Percentiles rank a stretch among this genome's conserved stretches.
phyloP scores from a whole-genome alignment of 192 early-diverging fungal genomes.

The Backusella macrospora region DNA sequence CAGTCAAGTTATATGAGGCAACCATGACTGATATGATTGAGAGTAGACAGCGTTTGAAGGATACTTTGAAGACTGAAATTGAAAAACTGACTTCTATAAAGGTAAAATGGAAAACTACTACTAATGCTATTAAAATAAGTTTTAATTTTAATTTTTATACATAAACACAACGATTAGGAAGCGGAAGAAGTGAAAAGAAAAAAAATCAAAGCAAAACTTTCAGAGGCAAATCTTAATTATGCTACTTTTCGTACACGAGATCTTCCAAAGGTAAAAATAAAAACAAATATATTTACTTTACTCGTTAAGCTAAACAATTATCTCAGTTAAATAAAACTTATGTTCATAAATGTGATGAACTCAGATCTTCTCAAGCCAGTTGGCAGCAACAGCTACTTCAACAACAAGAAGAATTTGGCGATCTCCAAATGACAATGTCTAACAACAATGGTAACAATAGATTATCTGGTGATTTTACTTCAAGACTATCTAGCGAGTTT shows the following conservation, averaged over 20 bases:
- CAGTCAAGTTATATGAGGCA: conserved; percentile 19
- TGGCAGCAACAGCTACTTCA: not conserved
- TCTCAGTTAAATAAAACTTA: conserved; percentile 36
- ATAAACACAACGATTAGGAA: not conserved
- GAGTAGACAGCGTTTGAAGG: conserved; percentile 22
- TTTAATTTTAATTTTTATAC: not conserved
- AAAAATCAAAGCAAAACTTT: conserved; percentile 17
- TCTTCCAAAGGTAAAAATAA: conserved; percentile 34
- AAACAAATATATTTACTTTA: not conserved
- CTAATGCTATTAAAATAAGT: not conserved
- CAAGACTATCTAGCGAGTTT: not conserved
- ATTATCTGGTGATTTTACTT: not conserved
- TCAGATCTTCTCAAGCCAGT: conserved; percentile 18
- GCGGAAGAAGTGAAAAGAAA: conserved; percentile 29
- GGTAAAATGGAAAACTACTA: not conserved
- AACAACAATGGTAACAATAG: conserved; percentile 4
- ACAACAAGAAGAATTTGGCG: not conserved
- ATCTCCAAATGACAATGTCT: not conserved
- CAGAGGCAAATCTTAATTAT: conserved; percentile 35
- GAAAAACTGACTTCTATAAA: conserved; percentile 17
- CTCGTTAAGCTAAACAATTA: not conserved
- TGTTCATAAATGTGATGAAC: conserved; percentile 30
- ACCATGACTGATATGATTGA: conserved; percentile 22
- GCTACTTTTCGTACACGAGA: conserved; percentile 24
- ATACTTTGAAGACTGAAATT: conserved; percentile 25